Evolutionary conservation across 768 basidiomycete species (phyloP).

Genomic region (Russula emetica): DNA sequence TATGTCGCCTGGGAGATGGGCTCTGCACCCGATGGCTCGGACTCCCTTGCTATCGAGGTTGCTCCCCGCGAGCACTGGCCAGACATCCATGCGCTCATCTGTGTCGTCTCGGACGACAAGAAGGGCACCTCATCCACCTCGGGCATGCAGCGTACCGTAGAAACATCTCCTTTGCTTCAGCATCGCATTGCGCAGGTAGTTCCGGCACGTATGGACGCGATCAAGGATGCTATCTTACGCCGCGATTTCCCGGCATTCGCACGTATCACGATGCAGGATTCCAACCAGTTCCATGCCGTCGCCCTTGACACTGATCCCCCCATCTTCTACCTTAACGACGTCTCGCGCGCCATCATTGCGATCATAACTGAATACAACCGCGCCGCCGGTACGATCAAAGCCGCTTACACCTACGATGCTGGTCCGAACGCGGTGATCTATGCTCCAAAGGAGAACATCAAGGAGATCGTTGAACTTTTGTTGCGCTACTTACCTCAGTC

Average conservation of each 20-base stretch:
- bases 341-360: conserved; percentile 86
- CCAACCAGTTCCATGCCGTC: conserved; percentile 98
- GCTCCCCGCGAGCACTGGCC: conserved; percentile 89
- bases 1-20: conserved; percentile 96
- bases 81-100: conserved; percentile 94
- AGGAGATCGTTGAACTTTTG: conserved; percentile 72
- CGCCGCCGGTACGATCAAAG: conserved; percentile 63
- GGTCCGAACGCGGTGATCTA: conserved; percentile 99
- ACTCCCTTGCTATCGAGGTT: conserved; percentile 85
- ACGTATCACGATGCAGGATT: conserved; percentile 91
- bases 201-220: conserved; percentile 77
- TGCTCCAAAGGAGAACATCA: conserved; percentile 69
- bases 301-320: conserved; percentile 95
- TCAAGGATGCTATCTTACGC: conserved; percentile 70
- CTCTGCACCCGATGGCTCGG: conserved; percentile 57
- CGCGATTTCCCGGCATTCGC: conserved; percentile 90
- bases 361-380: conserved; percentile 93
- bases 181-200: conserved; percentile 87
- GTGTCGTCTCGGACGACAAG: conserved; percentile 93
- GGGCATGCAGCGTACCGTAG: conserved; percentile 97
- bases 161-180: conserved; percentile 82
- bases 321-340: conserved; percentile 99
- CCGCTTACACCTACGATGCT: conserved; percentile 98
- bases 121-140: conserved; percentile 93
- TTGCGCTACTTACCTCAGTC: conserved; percentile 83